A percentile compares a stretch with the other conserved stretches of the same genome.
Evolutionary conservation across 2,329 filamentous ascomycete genomes (phyloP).

Genomic region (Sclerotinia sclerotiorum): DNA sequence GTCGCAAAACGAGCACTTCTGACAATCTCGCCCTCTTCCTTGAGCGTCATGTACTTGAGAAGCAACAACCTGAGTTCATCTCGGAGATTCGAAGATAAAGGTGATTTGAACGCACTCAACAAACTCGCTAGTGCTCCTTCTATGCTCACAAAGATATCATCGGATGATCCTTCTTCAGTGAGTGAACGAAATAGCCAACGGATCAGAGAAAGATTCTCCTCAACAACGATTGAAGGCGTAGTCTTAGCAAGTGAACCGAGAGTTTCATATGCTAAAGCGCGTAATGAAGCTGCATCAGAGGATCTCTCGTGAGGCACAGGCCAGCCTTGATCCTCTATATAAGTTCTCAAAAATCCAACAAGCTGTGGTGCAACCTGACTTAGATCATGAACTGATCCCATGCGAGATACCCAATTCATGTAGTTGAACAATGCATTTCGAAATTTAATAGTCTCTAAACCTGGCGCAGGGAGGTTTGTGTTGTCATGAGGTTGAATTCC

Average conservation of each 20-base stretch:
- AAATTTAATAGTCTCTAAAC: conserved; percentile 70
- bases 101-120: conserved; percentile 53
- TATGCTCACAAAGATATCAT: conserved; percentile 78
- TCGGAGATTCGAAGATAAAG: conserved; percentile 42
- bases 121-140: conserved; percentile 84
- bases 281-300: conserved; percentile 62
- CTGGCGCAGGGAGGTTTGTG: conserved; percentile 39
- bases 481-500: conserved; percentile 53
- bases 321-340: conserved; percentile 82
- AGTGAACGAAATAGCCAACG: conserved; percentile 84
- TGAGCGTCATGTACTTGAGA: conserved; percentile 63
- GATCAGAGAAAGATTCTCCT: conserved; percentile 53
- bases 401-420: conserved; percentile 80
- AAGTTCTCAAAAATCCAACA: conserved; percentile 67
- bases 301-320: conserved; percentile 62
- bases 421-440: conserved; percentile 82
- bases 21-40: conserved; percentile 52
- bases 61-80: conserved; percentile 52
- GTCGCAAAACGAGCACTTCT: conserved; percentile 78
- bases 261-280: conserved; percentile 84
- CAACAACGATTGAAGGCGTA: conserved; percentile 57
- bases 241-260: conserved; percentile 77
- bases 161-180: conserved; percentile 72
- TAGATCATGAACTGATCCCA: conserved; percentile 63
- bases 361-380: conserved; percentile 65